These are phyloP conservation scores for Conidiobolus incongruus DNA, from an alignment of 371 early-diverging fungal species.

Conservation along the genomic window DNA sequence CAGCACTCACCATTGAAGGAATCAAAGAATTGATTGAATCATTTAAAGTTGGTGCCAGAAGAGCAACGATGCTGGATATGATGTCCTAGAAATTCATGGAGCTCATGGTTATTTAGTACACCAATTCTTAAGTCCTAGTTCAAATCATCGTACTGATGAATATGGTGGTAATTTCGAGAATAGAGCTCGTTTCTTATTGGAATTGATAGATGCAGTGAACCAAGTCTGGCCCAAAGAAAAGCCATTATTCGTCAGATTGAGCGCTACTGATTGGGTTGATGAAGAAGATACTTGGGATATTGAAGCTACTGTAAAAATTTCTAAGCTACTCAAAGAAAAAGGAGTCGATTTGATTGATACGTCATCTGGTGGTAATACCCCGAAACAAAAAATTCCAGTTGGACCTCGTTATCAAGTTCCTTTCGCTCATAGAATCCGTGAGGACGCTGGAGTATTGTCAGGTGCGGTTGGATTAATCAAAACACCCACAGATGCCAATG, in stretches of 20 bases:
- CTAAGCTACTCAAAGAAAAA: conserved; percentile 23
- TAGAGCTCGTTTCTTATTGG: conserved; percentile 37
- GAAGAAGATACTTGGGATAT: conserved; percentile 29
- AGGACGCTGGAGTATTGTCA: conserved; percentile 23
- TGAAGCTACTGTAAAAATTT: conserved; percentile 33
- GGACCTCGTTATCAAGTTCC: no score
- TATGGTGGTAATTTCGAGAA: conserved; percentile 66
- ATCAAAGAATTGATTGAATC: conserved; percentile 27
- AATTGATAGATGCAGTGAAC: conserved; percentile 32
- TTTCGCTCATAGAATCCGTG: no score
- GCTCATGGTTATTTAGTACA: conserved; percentile 50
- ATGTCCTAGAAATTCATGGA: conserved; percentile 68
- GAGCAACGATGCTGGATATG: conserved; percentile 57
- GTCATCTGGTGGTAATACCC: conserved; percentile 38
- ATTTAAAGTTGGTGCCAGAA: conserved; percentile 43
- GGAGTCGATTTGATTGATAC: conserved; percentile 60
- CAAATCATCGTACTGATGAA: conserved; percentile 62
- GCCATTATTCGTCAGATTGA: conserved; percentile 63
- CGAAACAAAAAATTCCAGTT: no score
- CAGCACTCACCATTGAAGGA: conserved; percentile 30
- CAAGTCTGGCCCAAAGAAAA: no score
- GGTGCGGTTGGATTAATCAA: conserved; percentile 58
- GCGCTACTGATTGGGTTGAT: conserved; percentile 44
- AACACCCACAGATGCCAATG: no score
- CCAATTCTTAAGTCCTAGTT: conserved; percentile 53